These are phyloP conservation scores for Aspergillus sergii DNA, from an alignment of 2,329 filamentous ascomycete species.

Conservation along the genomic window DNA sequence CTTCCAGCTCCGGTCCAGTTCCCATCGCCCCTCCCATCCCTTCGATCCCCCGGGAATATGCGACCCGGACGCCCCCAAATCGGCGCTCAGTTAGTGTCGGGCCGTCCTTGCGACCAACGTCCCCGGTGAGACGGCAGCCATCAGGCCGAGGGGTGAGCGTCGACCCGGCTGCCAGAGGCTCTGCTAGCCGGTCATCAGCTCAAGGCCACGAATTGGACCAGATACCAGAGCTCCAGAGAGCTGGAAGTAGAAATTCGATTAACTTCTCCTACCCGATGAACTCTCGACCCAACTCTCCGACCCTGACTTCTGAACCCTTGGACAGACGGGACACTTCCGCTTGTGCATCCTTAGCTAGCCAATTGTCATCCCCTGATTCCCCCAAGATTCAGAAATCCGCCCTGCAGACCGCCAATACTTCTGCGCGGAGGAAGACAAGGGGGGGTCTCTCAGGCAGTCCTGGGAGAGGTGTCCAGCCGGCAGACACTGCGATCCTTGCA, in stretches of 20 bases:
- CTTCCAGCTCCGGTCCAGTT: slow-evolving; percentile 48
- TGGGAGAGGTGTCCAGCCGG: slow-evolving; percentile 30
- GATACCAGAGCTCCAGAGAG: slow-evolving; percentile 41
- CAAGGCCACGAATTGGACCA: slow-evolving; percentile 28
- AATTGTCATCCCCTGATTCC: slow-evolving; percentile 27
- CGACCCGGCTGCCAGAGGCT: slow-evolving; percentile 33
- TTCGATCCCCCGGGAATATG: slow-evolving; percentile 61
- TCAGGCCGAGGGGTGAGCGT: slow-evolving; percentile 43
- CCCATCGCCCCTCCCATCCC: slow-evolving; percentile 73
- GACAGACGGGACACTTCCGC: slow-evolving; percentile 21
- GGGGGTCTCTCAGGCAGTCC: slow-evolving; percentile 24
- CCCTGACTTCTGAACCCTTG: slow-evolving; percentile 17
- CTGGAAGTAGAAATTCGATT: slow-evolving; percentile 46
- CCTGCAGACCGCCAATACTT: slow-evolving; percentile 28
- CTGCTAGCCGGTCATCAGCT: slow-evolving; percentile 12
- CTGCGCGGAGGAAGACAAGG: slow-evolving; percentile 32
- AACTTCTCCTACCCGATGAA: slow-evolving; percentile 53
- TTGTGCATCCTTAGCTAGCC: slow-evolving; percentile 19
- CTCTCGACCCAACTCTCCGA: slow-evolving; percentile 45
- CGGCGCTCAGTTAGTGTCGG: slow-evolving; percentile 56
- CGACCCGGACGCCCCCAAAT: slow-evolving; percentile 32
- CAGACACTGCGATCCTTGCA: slow-evolving; percentile 35
- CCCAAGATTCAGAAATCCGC: slow-evolving; percentile 28
- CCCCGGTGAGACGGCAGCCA: slow-evolving; percentile 43
- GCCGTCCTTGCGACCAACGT: slow-evolving; percentile 49